Percentiles rank a stretch among this genome's conserved stretches.
Conservation (phyloP, 1,139 yeast species). For the Yamadazyma jaroonii region DNA sequence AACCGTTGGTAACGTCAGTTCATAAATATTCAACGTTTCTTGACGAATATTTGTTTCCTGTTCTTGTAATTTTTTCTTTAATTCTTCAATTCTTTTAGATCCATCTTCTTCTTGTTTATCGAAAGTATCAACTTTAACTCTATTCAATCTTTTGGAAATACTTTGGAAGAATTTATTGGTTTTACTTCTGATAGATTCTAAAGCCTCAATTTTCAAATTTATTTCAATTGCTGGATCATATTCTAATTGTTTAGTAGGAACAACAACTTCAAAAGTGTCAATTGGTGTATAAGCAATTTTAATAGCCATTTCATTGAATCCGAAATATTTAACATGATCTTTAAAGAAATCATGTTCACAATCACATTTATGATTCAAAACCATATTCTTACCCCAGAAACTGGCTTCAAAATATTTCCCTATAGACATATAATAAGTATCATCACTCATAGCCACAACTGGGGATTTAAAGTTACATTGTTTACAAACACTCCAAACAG, state of each 20-base stretch:
- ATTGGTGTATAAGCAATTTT: conserved; percentile 74
- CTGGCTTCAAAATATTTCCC: conserved; percentile 88
- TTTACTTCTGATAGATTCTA: conserved; percentile 51
- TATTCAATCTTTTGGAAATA: conserved; percentile 63
- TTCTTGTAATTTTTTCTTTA: conserved; percentile 50
- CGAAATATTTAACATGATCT: conserved; percentile 81
- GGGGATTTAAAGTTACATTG: conserved; percentile 76
- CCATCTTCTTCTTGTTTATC: conserved; percentile 77
- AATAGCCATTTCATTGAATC: conserved; percentile 75
- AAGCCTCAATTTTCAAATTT: conserved; percentile 63
- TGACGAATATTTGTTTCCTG: conserved; percentile 50
- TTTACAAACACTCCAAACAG: conserved; percentile 93
- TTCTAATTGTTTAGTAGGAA: conserved; percentile 68
- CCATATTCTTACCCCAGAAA: conserved; percentile 67
- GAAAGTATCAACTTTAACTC: conserved; percentile 79
- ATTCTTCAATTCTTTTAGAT: conserved; percentile 51
- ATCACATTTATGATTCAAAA: conserved; percentile 18
- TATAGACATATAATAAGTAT: conserved; percentile 85
- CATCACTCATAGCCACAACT: conserved; percentile 80
- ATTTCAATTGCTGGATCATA: conserved; percentile 78
- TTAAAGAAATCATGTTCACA: conserved; percentile 81
- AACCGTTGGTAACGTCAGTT: conserved; percentile 57
- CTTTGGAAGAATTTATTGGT: conserved; percentile 67
- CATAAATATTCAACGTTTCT: conserved; percentile 53
- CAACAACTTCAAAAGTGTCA: conserved; percentile 72